phyloP scores from a whole-genome alignment of 1,284 basidiomycete genomes.

The Rhodotorula mucilaginosa region DNA sequence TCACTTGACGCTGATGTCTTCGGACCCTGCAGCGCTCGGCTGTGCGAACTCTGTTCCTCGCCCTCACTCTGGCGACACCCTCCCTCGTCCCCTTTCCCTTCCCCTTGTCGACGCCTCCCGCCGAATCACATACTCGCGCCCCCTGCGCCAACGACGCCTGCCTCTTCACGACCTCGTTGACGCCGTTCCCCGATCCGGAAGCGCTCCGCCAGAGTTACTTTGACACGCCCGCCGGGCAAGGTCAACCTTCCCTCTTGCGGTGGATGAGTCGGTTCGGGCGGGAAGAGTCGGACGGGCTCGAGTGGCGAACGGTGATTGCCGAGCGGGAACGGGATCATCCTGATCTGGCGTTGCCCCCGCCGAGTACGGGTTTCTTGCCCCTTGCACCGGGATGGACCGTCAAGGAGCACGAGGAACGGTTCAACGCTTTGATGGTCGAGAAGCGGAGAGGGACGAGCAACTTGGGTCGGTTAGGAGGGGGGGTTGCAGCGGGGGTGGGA shows the following conservation, averaged over 20 bases:
- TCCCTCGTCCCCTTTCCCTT: slow-evolving; percentile 37
- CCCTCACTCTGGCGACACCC: slow-evolving; percentile 30
- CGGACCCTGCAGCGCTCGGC: slow-evolving; percentile 25
- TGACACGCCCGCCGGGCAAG: neutral
- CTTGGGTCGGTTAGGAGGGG: neutral
- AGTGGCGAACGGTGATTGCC: neutral
- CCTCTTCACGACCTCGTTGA: slow-evolving; percentile 39
- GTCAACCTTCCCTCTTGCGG: neutral
- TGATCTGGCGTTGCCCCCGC: neutral
- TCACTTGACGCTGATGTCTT: too few relatives aligned
- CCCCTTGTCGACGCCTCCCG: slow-evolving; percentile 30
- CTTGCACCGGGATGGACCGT: slow-evolving; percentile 4
- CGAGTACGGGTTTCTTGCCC: neutral
- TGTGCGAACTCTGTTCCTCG: slow-evolving; percentile 28
- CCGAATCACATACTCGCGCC: slow-evolving; percentile 32
- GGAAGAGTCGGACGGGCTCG: neutral
- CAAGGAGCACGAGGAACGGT: slow-evolving; percentile 30
- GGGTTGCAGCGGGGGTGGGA: slow-evolving; percentile 4
- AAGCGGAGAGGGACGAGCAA: neutral
- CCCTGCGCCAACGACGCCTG: slow-evolving; percentile 40
- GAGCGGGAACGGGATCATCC: neutral
- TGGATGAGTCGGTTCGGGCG: neutral
- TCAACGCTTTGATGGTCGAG: slow-evolving; percentile 15
- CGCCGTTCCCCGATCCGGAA: slow-evolving; percentile 34
- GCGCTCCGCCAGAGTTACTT: slow-evolving; percentile 16